Conservation (phyloP, 805 yeast genomes). For the Candida michaelii region DNA sequence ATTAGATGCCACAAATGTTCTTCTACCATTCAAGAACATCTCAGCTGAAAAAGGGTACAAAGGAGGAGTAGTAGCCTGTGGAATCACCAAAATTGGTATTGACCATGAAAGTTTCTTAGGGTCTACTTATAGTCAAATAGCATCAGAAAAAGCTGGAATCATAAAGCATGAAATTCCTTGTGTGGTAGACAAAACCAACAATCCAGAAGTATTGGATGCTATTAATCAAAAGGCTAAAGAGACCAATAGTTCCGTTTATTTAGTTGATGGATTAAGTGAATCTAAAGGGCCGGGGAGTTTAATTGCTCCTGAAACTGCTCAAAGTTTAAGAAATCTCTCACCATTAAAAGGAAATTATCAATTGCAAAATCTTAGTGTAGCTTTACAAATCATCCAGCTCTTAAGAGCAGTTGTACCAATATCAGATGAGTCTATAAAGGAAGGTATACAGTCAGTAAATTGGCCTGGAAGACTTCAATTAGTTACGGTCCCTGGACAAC, state of each 20-base stretch:
- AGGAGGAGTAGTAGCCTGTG: slow-evolving; percentile 57
- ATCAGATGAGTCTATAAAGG: slow-evolving; percentile 32
- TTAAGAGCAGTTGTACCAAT: slow-evolving; percentile 25
- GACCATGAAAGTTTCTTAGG: slow-evolving; percentile 87
- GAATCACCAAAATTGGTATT: slow-evolving; percentile 79
- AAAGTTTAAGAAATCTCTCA: slow-evolving; percentile 23
- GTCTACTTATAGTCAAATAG: slow-evolving; percentile 59
- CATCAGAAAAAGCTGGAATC: slow-evolving; percentile 84
- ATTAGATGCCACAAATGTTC: slow-evolving; percentile 83
- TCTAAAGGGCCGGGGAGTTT: background rate
- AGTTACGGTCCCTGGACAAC: slow-evolving; percentile 7
- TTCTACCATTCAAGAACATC: slow-evolving; percentile 25
- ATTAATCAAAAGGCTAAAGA: slow-evolving; percentile 38
- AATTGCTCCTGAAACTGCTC: background rate
- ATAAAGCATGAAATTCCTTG: slow-evolving; percentile 60
- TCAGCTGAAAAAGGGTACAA: background rate
- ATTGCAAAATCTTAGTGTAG: slow-evolving; percentile 63
- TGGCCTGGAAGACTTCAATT: slow-evolving; percentile 92
- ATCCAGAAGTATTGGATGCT: slow-evolving; percentile 46
- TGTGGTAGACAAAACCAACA: slow-evolving; percentile 73
- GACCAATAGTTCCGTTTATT: slow-evolving; percentile 26
- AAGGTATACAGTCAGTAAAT: slow-evolving; percentile 53
- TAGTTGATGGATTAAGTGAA: slow-evolving; percentile 19
- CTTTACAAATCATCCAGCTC: slow-evolving; percentile 55
- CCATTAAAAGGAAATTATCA: slow-evolving; percentile 79